Base-by-base conservation (phyloP, 2,329 filamentous ascomycete species). In the Calonectria pteridis region DNA sequence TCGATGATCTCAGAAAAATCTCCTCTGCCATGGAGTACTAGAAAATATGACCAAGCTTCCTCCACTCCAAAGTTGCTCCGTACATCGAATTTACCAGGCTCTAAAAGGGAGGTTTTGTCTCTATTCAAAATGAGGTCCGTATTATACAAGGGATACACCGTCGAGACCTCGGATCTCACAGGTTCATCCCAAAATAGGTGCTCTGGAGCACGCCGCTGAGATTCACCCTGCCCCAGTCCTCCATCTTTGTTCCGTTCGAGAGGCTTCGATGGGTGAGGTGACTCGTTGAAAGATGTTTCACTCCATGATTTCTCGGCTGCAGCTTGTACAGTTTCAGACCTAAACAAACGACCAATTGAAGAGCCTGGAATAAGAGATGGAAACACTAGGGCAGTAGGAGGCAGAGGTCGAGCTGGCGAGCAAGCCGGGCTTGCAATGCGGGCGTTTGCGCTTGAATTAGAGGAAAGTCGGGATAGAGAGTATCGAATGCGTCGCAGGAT, bases 21-120 rank as follows among this genome's bases (percentile, higher is more conserved):
- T 20, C 69, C 79, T 46, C 73, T 67, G 2, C 58, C 59, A 35
- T 70, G 73, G 23, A 84, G 73, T 26, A 77, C 72, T 33, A 79
- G 43, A 53, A 84, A 81, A 18, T 75, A 73, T 11, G 78, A 73
- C 82, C 83, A 84, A 55, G 77, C 76, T 31, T 80, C 81, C 31
- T 79, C 75, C 40, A 74, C 49, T 10, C 78, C 78, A 65, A 78
- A 67, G 5, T 71, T 73, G 31, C 75, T 78, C 5, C 75, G 79
- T 6, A 76, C 74, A 13, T 67, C 66, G 26, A 73, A 64, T 13
- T 82, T 59, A 16, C 75, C 72, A 20, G 67, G 73, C 40, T 79
- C 73, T 77, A 78, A 82, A 10, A 66, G 65, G 20, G 70, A 71
- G 6, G 75, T 40, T 59, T 77, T 69, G 37, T 79, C 65, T 20